phyloP scores from a whole-genome alignment of 1,284 basidiomycete species.

The Pholiota adiposa region DNA sequence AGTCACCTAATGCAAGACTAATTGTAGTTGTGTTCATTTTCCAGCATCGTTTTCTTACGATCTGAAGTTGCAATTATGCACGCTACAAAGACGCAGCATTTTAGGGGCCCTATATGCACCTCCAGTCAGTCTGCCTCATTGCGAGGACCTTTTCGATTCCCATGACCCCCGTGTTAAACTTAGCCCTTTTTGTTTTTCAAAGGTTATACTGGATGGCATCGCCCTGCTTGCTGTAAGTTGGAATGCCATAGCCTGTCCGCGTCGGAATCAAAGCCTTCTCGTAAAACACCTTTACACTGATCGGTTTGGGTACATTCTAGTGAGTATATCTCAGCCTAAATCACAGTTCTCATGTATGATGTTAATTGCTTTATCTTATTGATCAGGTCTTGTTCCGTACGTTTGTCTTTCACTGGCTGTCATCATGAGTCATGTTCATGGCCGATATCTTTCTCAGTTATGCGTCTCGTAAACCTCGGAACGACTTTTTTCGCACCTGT shows the following conservation, averaged over 20 bases:
- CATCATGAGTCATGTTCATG: background rate
- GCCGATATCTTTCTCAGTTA: constrained; percentile 6
- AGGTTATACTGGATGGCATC: constrained; percentile 32
- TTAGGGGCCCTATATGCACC: constrained; percentile 36
- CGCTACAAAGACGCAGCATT: constrained; percentile 17
- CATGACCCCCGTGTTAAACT: constrained; percentile 34
- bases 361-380: constrained; percentile 1
- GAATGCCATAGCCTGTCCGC: constrained; percentile 39
- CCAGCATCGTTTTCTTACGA: constrained; percentile 8
- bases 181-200: background rate
- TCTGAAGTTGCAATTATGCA: constrained; percentile 12
- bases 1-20: background rate
- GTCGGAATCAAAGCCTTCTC: constrained; percentile 26
- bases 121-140: constrained; percentile 28
- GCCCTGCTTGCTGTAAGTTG: constrained; percentile 38
- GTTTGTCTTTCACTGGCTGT: background rate
- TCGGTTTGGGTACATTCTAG: constrained; percentile 41
- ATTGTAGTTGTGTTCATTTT: background rate
- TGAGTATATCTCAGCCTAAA: constrained; percentile 29
- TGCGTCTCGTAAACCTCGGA: constrained; percentile 13
- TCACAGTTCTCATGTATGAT: background rate
- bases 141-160: background rate
- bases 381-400: constrained; percentile 15
- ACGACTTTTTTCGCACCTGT: constrained; percentile 17
- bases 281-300: constrained; percentile 36